phyloP scores from a whole-genome alignment of 148 eudicot genomes.

The Talinum fruticosum region DNA sequence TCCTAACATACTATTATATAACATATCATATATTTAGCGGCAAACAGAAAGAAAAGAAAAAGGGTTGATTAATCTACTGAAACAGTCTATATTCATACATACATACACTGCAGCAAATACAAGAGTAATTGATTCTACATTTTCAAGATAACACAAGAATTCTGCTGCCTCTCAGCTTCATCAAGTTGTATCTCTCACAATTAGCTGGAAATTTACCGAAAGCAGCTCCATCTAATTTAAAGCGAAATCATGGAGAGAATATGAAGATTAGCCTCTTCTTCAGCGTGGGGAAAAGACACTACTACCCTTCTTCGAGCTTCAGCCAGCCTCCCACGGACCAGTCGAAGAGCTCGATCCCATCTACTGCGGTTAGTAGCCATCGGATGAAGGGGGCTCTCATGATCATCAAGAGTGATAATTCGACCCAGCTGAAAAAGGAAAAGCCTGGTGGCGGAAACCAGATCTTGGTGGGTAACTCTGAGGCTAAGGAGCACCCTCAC shows the following conservation, averaged over 20 bases:
- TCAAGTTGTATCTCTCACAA: too few species aligned
- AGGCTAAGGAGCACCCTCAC: neutral
- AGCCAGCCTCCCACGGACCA: neutral
- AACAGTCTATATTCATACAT: too few species aligned
- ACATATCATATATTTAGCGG: too few species aligned
- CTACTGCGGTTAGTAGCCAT: neutral
- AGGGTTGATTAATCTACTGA: too few species aligned
- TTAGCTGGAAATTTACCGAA: neutral
- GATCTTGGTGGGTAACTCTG: neutral
- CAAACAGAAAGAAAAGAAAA: too few species aligned
- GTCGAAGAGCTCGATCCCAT: neutral
- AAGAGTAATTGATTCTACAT: too few species aligned
- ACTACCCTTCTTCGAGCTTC: neutral
- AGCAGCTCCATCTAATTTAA: neutral
- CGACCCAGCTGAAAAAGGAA: neutral
- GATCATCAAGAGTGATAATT: neutral
- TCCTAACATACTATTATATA: too few species aligned
- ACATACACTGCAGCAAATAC: too few species aligned
- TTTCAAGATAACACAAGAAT: too few species aligned
- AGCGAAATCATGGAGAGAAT: neutral
- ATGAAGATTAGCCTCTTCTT: neutral
- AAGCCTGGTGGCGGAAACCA: neutral
- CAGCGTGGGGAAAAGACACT: neutral
- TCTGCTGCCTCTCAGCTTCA: too few species aligned
- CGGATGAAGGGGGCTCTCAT: too few species aligned